Percentiles rank a stretch among this genome's conserved stretches.
These are phyloP conservation scores for Neltuma alba DNA, from an alignment of 306 rosid genomes.

Conservation along the genomic window DNA sequence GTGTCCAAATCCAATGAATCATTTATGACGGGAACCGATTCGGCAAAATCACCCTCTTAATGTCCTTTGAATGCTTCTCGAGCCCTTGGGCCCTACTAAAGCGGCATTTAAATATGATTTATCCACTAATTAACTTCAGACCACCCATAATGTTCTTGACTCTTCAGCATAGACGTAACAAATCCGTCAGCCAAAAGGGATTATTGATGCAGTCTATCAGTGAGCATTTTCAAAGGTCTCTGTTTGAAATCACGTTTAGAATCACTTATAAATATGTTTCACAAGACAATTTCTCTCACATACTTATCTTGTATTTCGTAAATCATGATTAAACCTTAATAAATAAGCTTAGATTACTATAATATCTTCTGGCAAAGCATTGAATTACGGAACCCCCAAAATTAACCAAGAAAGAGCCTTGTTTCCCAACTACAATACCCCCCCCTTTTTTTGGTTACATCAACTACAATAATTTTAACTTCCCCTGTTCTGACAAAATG, in stretches of 20 bases:
- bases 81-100: not conserved
- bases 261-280: too few species aligned
- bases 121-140: constrained; percentile 12
- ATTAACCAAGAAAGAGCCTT: too few species aligned
- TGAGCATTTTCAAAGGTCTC: constrained; percentile 7
- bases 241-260: too few species aligned
- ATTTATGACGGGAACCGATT: not conserved
- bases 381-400: constrained; percentile 12
- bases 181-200: not conserved
- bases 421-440: too few species aligned
- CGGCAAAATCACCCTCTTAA: constrained; percentile 3
- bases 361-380: constrained; percentile 13
- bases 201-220: constrained; percentile 2
- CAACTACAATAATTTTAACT: too few species aligned
- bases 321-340: too few species aligned
- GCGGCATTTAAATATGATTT: constrained; percentile 8
- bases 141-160: not conserved
- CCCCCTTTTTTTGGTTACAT: too few species aligned
- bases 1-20: constrained; percentile 16
- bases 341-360: not conserved
- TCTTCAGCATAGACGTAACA: not conserved
- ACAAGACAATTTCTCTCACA: too few species aligned
- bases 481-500: not conserved
- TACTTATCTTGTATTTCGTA: too few species aligned
- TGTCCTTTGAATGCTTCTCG: constrained; percentile 9